phyloP scores from a whole-genome alignment of 148 eudicot species.

The Heliamphora exappendiculata region DNA sequence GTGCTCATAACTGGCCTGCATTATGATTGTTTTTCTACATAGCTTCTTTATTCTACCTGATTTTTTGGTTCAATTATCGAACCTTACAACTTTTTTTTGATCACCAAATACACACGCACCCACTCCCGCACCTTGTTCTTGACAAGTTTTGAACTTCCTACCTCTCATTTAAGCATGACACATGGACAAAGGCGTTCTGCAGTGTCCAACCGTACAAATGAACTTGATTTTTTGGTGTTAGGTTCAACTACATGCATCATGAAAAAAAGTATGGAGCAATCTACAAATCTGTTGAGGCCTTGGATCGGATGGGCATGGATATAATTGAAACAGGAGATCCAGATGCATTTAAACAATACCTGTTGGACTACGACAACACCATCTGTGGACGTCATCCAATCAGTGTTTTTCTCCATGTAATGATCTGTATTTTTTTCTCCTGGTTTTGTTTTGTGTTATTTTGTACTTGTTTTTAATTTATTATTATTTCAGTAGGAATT shows the following conservation, averaged over 20 bases:
- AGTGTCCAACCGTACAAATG: no score
- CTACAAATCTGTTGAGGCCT: constrained; percentile 80
- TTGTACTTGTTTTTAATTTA: background rate
- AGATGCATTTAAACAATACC: constrained; percentile 71
- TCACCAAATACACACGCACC: no score
- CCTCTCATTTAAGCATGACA: no score
- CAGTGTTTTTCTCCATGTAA: constrained; percentile 93
- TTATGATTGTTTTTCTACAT: background rate
- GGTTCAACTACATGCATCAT: constrained; percentile 73
- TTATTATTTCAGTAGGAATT: background rate
- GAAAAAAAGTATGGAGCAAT: constrained; percentile 85
- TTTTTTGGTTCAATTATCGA: background rate
- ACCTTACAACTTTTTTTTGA: no score
- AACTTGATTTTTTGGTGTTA: constrained; percentile 21
- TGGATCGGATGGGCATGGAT: constrained; percentile 91
- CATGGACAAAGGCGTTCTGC: no score
- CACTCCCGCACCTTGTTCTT: no score
- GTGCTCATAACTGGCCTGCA: no score
- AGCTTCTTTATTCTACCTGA: background rate
- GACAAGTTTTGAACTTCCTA: no score
- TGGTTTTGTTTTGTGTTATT: no score
- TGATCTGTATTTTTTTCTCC: no score
- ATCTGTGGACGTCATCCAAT: constrained; percentile 99
- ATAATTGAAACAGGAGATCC: constrained; percentile 91
- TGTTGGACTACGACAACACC: constrained; percentile 78